Evolutionary conservation across 2,329 filamentous ascomycete genomes (phyloP), one percentile per base, ranked within the genome.

Genomic region (Coccinonectria pachysandricola): DNA sequence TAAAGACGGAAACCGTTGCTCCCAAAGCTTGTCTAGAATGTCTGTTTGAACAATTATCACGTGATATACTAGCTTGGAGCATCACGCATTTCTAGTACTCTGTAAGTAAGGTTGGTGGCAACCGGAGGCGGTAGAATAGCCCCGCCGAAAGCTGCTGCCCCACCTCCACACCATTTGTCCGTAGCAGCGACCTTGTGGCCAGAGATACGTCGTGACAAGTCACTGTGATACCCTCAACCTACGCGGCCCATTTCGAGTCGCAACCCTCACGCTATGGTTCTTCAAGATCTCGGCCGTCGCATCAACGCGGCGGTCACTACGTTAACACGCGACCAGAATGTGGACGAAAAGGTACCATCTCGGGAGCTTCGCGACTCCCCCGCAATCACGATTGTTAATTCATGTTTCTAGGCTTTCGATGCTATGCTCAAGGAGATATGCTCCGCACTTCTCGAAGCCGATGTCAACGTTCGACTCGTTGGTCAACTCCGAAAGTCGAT

Each of bases 381-480:
- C n/a, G n/a, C n/a, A n/a, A n/a, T n/a, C n/a, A n/a, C n/a, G n/a
- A 24, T 22, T 15, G 27, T 36, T 38, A 27, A 42, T n/a, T n/a
- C n/a, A n/a, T n/a, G n/a, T n/a, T n/a, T 26, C 15, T 35, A 91
- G 84, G 86, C 87, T 21, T 96, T 98, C 56, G 91, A 98, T 65
- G 71, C 72, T 47, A 98, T 98, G 91, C 72, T 98, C 55, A 96
- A 96, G 63, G 87, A 96, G 60, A 96, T 98, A 49, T 93, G 86
- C 55, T 76, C 87, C 40, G 91, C 91, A 36, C 81, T 98, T 12
- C 75, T 96, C 50, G 87, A 94, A 66, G 85, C 91, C 57, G 91
- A 98, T 49, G 91, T 98, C 51, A 98, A 96, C 56, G 83, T 98
- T 40, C 81, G 82, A 48, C 82, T 98, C 27, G 91, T 98, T 34